Evolutionary conservation across 306 rosid genomes (phyloP), one percentile per base, ranked within the genome.

Genomic region (peach (Prunus persica)): DNA sequence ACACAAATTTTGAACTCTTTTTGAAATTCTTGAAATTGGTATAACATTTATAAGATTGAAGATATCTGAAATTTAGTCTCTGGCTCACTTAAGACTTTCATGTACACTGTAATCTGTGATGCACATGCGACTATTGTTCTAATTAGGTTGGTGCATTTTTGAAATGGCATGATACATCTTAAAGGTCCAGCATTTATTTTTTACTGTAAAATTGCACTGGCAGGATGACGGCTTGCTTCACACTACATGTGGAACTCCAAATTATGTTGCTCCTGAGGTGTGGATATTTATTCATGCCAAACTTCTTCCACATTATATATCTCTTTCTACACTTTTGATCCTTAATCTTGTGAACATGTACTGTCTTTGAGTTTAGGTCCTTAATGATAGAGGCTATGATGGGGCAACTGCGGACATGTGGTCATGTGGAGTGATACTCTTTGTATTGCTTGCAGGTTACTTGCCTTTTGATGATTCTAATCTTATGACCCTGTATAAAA

Each of bases 231-330:
- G 99, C 58, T 88, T 95, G 78, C 97, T 95, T 80, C 99, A 95
- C 90, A 95, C 99, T 24, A 88, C 99, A 71, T 95, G 99, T 68
- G 99, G 99, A 77, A 95, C 99, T 80, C 97, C 99, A 69, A 95
- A 95, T 79, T 95, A 95, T 52, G 99, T 95, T 77, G 99, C 99
- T 87, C 99, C 99, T 1, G 99, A 95, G 99, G 99, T 95, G 71
- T 16, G 64, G 47, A 82, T 51, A 28, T 28, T 16, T 69, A 45
- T 76, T 24, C 80, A 75, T 73, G 32, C 73, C 76, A 55, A 30
- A 18, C 51, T 72, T 70, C 68, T 43, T 63, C 64, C 38, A 55
- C 62, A 34, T 63, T 56, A 63, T 51, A 24, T 8, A 15, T 57
- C 15, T 8, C 19, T 69, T 46, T 71, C 62, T 74, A 51, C 61